Evolutionary conservation across 1,284 basidiomycete species (phyloP), one percentile per base, ranked within the genome.

Genomic region (Cutaneotrichosporon sp.): DNA sequence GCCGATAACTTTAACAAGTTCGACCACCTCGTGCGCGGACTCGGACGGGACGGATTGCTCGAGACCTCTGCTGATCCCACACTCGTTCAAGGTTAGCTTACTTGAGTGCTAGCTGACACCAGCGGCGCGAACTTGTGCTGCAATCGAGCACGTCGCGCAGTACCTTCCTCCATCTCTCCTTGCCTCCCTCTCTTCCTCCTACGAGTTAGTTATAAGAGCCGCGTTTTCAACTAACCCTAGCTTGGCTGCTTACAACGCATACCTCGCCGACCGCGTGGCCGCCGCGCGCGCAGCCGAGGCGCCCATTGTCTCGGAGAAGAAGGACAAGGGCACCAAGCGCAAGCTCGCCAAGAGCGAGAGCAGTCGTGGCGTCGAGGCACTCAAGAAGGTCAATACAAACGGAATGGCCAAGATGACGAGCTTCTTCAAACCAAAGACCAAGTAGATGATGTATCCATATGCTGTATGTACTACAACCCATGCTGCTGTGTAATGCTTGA

Each of bases 341-440:
- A 78, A 76, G 56, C 31, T 30, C 22, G 65, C 72, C 16, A 72
- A 74, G 61, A 65, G 69, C 4, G 58, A 66, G 5, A 61, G 65
- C 2, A 71, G 68, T 10, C 62, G 74, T 46, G 78, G 78, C 36
- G 77, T 79, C 49, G 77, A 77, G 65, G 61, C 70, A 26, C 65
- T 79, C 38, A 79, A 79, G 57, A 79, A 78, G 64, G 78, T 79
- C 64, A 77, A 77, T 61, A 79, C 78, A 21, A 65, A 63, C 11
- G 73, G 68, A 16, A 79, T 79, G 78, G 56, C 68, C 53, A 79
- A 79, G 65, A 65, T 79, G 68, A 78, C 78, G 13, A 75, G 68
- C 58, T 79, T 79, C 66, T 79, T 79, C 70, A 77, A 77, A 64
- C 74, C 76, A 2, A 78, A 78, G 65, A 69, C 68, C 31, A 53